Evolutionary conservation across 2,329 filamentous ascomycete genomes (phyloP).

Genomic region (Fusarium subtropicale): DNA sequence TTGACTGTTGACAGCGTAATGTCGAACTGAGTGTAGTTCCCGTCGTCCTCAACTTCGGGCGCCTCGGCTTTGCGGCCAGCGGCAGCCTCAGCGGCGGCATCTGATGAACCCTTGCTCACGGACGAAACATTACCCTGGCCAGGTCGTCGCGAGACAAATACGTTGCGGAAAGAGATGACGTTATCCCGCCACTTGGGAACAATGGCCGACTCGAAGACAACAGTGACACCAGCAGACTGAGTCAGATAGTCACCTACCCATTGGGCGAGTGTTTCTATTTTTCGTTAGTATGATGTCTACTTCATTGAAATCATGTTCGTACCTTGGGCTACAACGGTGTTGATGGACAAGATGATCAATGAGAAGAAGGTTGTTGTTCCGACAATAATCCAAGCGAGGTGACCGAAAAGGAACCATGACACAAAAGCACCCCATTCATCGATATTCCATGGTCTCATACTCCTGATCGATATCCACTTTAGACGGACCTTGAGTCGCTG

Average conservation of each 20-base stretch:
- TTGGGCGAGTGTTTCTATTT: constrained; percentile 84
- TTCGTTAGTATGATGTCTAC: background rate
- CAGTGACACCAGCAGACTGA: constrained; percentile 89
- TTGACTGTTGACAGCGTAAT: constrained; percentile 95
- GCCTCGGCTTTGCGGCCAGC: constrained; percentile 69
- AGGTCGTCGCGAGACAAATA: constrained; percentile 92
- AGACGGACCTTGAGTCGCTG: constrained; percentile 89
- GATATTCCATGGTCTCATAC: constrained; percentile 91
- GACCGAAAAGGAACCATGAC: constrained; percentile 94
- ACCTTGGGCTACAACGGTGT: constrained; percentile 96
- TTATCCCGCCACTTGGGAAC: constrained; percentile 96
- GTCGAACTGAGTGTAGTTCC: constrained; percentile 98
- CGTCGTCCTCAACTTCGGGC: constrained; percentile 74
- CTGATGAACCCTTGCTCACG: constrained; percentile 92
- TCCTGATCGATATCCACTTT: constrained; percentile 98
- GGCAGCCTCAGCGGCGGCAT: constrained; percentile 86
- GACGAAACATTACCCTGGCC: constrained; percentile 79
- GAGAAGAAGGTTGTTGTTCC: constrained; percentile 98
- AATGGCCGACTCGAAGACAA: constrained; percentile 97
- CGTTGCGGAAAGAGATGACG: constrained; percentile 95
- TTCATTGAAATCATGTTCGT: constrained; percentile 28
- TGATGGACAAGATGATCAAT: constrained; percentile 87
- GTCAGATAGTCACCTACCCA: constrained; percentile 97
- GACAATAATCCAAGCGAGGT: constrained; percentile 94
- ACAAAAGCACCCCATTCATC: constrained; percentile 96